A percentile compares a stretch with the other conserved stretches of the same genome.
phyloP scores from a whole-genome alignment of 345 rosid genomes.

The Nasturtium officinale region DNA sequence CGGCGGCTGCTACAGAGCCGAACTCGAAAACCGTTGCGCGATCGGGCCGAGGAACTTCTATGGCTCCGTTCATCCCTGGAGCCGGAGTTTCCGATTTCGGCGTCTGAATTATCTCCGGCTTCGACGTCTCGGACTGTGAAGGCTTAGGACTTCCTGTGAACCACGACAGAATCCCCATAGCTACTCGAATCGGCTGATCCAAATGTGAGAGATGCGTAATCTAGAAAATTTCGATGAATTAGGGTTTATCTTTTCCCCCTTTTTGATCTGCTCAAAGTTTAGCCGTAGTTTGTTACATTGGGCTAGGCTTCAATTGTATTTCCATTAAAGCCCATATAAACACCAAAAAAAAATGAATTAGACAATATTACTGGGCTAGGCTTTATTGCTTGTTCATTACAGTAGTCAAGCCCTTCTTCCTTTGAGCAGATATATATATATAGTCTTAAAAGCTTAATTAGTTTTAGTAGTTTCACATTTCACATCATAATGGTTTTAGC shows the following conservation, averaged over 20 bases:
- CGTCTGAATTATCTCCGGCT: conserved; percentile 29
- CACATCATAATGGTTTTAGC: too few relatives aligned
- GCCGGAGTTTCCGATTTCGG: conserved; percentile 39
- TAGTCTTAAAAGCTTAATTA: too few relatives aligned
- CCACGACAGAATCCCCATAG: conserved; percentile 92
- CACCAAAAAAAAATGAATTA: background rate
- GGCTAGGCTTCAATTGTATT: background rate
- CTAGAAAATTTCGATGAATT: conserved; percentile 2
- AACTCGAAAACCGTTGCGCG: conserved; percentile 89
- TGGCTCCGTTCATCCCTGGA: conserved; percentile 85
- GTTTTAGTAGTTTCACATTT: too few relatives aligned
- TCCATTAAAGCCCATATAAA: conserved; percentile 1
- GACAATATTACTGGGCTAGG: too few relatives aligned
- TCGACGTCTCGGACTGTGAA: conserved; percentile 40
- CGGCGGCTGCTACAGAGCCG: conserved; percentile 71
- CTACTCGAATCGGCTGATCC: conserved; percentile 5
- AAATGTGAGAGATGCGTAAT: conserved; percentile 2
- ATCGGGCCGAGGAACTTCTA: conserved; percentile 74
- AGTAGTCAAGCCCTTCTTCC: too few relatives aligned
- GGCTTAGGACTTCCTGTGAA: conserved; percentile 59
- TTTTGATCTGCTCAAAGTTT: conserved; percentile 5
- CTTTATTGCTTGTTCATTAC: too few relatives aligned
- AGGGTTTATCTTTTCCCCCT: conserved; percentile 35
- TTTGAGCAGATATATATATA: too few relatives aligned
- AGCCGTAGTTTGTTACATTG: background rate